Evolutionary conservation across 148 eudicot species (phyloP), one percentile per base, ranked within the genome.

Genomic region (Camellia lanceoleosa): DNA sequence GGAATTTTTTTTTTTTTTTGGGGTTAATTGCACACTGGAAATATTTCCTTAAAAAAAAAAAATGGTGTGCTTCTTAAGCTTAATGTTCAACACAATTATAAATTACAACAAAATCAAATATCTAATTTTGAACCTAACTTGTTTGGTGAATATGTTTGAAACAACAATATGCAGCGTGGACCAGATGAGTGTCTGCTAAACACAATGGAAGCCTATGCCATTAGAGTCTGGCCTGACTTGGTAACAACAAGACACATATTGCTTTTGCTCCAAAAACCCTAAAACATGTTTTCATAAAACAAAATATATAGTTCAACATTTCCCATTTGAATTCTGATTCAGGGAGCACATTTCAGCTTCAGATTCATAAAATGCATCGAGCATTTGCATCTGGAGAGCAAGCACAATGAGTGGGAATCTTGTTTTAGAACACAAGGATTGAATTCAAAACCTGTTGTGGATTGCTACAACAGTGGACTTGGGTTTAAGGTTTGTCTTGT

Each of bases 151-250:
- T 47, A 8, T 51, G 51, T 13, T 18, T 51, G 38, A 30, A 5
- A 54, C 13, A 71, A 19, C 11, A 16, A 58, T 41, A 42, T 71
- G 87, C 90, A 93, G 93, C 97, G 91, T 87, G 97, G 97, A 8
- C 78, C 80, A 38, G 90, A 87, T 64, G 97, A 93, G 84, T 93
- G 97, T 81, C 71, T 81, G 84, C 82, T 93, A 65, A 87, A 93
- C 78, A 88, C 90, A 42, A 89, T 84, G 69, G 93, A 93, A 87
- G 97, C 97, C 4, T 93, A 95, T 75, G 93, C 93, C 62, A 89
- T 91, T 66, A 78, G 84, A 77, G 79, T 80, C 6, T 93, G 88
- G 87, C 92, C 92, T 82, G 89, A 86, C 76, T 82, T 78, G 89
- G 97, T 93, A 93, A 81, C 78, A 30, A n/a, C 54, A 20, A 47